Evolutionary conservation across 2,329 filamentous ascomycete species (phyloP).

Genomic region (Pseudocercospora cruenta): DNA sequence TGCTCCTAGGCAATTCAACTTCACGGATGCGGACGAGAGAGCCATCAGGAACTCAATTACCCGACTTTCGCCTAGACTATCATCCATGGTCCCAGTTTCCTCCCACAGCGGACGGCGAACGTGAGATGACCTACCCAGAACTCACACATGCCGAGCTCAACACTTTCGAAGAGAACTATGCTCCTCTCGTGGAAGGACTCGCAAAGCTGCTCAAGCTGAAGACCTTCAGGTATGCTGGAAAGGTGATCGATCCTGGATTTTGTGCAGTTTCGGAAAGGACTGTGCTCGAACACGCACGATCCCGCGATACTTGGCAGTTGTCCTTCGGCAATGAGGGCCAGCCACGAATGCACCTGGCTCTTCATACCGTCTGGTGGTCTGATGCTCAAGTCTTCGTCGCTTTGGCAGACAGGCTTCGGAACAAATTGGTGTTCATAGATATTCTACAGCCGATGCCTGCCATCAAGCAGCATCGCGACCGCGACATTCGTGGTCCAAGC

Average conservation of each 20-base stretch:
- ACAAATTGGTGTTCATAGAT: not conserved
- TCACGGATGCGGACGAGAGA: conserved; percentile 4
- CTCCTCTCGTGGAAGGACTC: not conserved
- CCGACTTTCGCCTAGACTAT: conserved; percentile 12
- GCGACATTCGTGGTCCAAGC: not conserved
- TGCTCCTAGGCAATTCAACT: conserved; percentile 8
- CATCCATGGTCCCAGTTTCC: conserved; percentile 14
- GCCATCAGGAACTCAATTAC: not conserved
- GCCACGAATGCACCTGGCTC: conserved; percentile 3
- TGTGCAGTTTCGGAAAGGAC: conserved; percentile 1
- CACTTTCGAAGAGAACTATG: conserved; percentile 10
- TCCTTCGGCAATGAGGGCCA: conserved; percentile 7
- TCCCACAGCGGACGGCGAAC: conserved; percentile 7
- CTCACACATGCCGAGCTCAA: conserved; percentile 5
- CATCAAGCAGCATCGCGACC: not conserved
- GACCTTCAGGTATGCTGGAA: not conserved
- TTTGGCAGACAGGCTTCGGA: not conserved
- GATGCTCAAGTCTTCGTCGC: conserved; percentile 7
- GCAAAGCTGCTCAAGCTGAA: not conserved
- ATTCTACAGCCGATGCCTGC: conserved; percentile 14
- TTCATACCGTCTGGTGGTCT: conserved; percentile 14
- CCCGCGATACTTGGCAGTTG: conserved; percentile 7
- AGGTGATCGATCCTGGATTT: conserved; percentile 16
- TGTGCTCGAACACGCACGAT: conserved; percentile 3
- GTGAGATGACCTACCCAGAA: not conserved